These are phyloP conservation scores for Sporopachydermia quercuum DNA, from an alignment of 805 yeast genomes.

Conservation along the genomic window DNA sequence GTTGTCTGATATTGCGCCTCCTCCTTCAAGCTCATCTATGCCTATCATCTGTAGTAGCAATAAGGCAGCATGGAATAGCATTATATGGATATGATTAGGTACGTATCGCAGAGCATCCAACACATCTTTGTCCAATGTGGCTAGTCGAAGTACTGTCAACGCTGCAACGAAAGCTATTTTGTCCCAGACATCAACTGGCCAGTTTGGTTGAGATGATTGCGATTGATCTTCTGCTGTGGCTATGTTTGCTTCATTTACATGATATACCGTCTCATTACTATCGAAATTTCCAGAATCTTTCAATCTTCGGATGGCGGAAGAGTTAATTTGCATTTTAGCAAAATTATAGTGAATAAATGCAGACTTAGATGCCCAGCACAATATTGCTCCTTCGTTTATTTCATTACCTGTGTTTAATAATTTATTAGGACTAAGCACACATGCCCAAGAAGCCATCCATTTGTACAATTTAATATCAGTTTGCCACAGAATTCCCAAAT, in stretches of 20 bases:
- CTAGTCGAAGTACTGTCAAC: slow-evolving; percentile 41
- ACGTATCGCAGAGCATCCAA: slow-evolving; percentile 40
- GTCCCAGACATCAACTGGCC: too few species aligned
- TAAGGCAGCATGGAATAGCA: slow-evolving; percentile 54
- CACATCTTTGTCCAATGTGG: slow-evolving; percentile 44
- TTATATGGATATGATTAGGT: slow-evolving; percentile 56
- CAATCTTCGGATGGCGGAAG: slow-evolving; percentile 14
- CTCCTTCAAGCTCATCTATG: too few species aligned
- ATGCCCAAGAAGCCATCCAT: slow-evolving; percentile 78
- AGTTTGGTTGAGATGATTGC: too few species aligned
- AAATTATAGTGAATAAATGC: slow-evolving; percentile 57
- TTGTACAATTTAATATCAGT: slow-evolving; percentile 51
- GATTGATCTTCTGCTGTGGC: slow-evolving; percentile 5
- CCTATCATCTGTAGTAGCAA: too few species aligned
- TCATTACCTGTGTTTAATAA: too few species aligned
- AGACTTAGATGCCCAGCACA: slow-evolving; percentile 49
- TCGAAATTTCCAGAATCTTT: slow-evolving; percentile 8
- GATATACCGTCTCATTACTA: background rate
- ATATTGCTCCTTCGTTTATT: slow-evolving; percentile 23
- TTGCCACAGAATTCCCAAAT: slow-evolving; percentile 54
- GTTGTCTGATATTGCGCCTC: too few species aligned
- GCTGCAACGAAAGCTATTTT: slow-evolving; percentile 47
- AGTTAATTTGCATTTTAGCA: slow-evolving; percentile 62
- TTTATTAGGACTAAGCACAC: slow-evolving; percentile 42
- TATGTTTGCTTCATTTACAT: slow-evolving; percentile 3